Base-by-base conservation (phyloP, 257 asterid species). In the Verbascum thapsus region DNA sequence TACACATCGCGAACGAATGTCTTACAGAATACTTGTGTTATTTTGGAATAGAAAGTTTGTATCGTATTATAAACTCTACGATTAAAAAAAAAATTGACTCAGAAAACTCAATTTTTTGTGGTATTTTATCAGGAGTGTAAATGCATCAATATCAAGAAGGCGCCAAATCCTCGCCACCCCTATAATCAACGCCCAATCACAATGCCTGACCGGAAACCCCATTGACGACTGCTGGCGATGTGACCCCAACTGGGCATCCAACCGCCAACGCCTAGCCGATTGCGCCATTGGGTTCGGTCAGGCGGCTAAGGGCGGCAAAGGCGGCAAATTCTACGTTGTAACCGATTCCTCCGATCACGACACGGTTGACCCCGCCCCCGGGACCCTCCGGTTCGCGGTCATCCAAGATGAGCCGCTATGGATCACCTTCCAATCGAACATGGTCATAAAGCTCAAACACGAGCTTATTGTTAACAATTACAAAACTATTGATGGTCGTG, bases 151-250 rank as follows among this genome's bases (percentile, higher is more conserved):
- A 6, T 74, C 85, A 9, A 80, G 86, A 66, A 83, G 94, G 48
- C 75, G 76, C 4, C 70, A 76, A 18, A 48, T 81, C 13, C 71
- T 75, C 0, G 66, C 81, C 43, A 44, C 81, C 12, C 72, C 75
- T 3, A 26, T 71, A 6, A 39, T 20, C 18, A 64, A 56, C 3
- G 76, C 72, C 23, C 80, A 79, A 55, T 59, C 77, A 3, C 95
- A 86, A 75, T 91, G 98, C 72, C 87, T 81, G 1, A 86, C 95
- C 12, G 98, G 98, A 7, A 91, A 91, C 75, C 98, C 98, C 20
- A 83, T 91, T 0, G 98, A 91, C 73, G 98, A 91, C 79, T 91
- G 98, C 80, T 91, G 98, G 98, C 85, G 90, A 30, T 91, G 98
- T 65, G 96, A 88, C 68, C 52, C 84, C 18, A 76, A 84, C 51